These are phyloP conservation scores for Exophiala sp. DNA, from an alignment of 2,329 filamentous ascomycete genomes.

Conservation along the genomic window DNA sequence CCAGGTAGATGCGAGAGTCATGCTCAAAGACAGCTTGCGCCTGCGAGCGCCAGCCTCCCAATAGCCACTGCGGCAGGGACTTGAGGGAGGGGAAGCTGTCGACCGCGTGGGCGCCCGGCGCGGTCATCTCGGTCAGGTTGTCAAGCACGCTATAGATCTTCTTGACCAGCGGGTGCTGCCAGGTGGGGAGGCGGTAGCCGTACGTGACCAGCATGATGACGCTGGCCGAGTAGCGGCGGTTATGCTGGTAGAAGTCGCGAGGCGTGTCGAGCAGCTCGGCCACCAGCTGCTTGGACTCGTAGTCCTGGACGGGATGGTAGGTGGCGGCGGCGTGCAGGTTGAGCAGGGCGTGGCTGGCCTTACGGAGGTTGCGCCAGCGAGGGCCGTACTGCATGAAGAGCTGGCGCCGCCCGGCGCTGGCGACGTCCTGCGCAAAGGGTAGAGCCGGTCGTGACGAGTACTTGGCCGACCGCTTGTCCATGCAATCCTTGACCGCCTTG, in stretches of 20 bases:
- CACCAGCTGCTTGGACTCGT: conserved; percentile 32
- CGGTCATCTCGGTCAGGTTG: conserved; percentile 38
- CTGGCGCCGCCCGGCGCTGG: conserved; percentile 38
- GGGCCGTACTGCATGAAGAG: conserved; percentile 48
- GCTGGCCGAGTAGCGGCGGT: conserved; percentile 37
- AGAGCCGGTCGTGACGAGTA: conserved; percentile 38
- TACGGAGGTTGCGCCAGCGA: conserved; percentile 34
- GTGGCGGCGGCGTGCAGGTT: conserved; percentile 31
- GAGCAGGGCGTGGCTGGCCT: conserved; percentile 34
- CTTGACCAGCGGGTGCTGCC: conserved; percentile 42
- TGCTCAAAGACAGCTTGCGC: conserved; percentile 19
- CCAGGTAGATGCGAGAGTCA: conserved; percentile 18
- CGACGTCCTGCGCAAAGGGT: conserved; percentile 30
- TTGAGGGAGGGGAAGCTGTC: too few species aligned
- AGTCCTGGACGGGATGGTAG: conserved; percentile 32
- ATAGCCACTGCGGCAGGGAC: conserved; percentile 38
- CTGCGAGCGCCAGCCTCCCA: conserved; percentile 29
- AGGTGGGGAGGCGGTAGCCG: conserved; percentile 39
- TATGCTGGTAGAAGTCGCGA: conserved; percentile 32
- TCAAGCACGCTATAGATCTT: conserved; percentile 45
- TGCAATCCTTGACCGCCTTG: conserved; percentile 49
- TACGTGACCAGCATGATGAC: conserved; percentile 38
- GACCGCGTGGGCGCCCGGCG: too few species aligned
- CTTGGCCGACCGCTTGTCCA: conserved; percentile 38
- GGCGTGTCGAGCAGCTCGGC: conserved; percentile 32